These are phyloP conservation scores for Exsudoporus frostii DNA, from an alignment of 768 basidiomycete species.

Conservation along the genomic window DNA sequence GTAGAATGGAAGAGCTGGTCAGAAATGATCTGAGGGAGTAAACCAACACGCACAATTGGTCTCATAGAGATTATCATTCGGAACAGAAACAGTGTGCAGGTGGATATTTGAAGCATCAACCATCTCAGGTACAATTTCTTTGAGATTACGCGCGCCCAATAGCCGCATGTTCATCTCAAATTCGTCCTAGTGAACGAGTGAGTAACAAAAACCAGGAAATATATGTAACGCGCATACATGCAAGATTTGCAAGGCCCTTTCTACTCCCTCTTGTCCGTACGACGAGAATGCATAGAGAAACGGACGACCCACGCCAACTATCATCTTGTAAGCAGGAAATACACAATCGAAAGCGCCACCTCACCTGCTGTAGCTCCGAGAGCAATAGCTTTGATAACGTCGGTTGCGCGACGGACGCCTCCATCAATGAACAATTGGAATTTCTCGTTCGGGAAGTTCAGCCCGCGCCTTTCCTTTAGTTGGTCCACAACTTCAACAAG, in stretches of 20 bases:
- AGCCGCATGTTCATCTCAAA: constrained; percentile 98
- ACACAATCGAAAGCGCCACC: neutral
- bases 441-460: constrained; percentile 70
- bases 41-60: constrained; percentile 65
- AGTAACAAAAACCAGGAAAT: neutral
- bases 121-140: constrained; percentile 84
- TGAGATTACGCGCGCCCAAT: constrained; percentile 76
- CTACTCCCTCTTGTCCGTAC: constrained; percentile 86
- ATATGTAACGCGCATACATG: constrained; percentile 42
- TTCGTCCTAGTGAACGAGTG: constrained; percentile 63
- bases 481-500: constrained; percentile 79
- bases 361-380: constrained; percentile 84
- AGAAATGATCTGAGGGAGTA: neutral
- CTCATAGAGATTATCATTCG: constrained; percentile 72
- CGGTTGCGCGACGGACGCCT: constrained; percentile 89
- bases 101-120: constrained; percentile 76
- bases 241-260: constrained; percentile 76
- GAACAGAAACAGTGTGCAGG: constrained; percentile 63
- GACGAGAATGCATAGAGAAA: constrained; percentile 87
- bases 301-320: constrained; percentile 81
- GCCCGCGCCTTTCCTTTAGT: constrained; percentile 61
- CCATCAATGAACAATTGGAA: constrained; percentile 92
- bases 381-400: constrained; percentile 85
- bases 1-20: constrained; percentile 5
- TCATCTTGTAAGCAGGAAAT: constrained; percentile 7